Percentiles rank a stretch among this genome's conserved stretches.
These are phyloP conservation scores for Plectosphaerella sp. DNA, from an alignment of 2,329 filamentous ascomycete species.

Conservation along the genomic window DNA sequence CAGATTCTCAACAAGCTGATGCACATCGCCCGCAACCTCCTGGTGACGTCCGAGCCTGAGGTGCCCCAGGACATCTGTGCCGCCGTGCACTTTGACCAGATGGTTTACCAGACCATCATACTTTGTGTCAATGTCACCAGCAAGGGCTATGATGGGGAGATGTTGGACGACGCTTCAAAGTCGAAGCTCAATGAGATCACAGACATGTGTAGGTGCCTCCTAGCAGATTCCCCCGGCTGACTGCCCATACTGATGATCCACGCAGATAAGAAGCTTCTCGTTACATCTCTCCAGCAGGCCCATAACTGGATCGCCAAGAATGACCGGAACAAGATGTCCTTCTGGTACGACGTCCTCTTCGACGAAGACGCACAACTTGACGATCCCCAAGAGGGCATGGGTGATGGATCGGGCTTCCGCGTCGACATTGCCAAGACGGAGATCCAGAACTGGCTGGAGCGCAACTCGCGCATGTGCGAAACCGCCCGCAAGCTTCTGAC, in stretches of 20 bases:
- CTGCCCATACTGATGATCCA: slow-evolving; percentile 12
- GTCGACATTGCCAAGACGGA: slow-evolving; percentile 55
- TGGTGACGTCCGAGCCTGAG: slow-evolving; percentile 60
- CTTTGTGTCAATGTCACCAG: slow-evolving; percentile 64
- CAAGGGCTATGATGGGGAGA: slow-evolving; percentile 63
- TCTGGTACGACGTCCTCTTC: slow-evolving; percentile 63
- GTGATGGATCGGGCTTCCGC: slow-evolving; percentile 48
- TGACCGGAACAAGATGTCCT: slow-evolving; percentile 65
- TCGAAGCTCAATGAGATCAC: slow-evolving; percentile 58
- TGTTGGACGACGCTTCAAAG: slow-evolving; percentile 53
- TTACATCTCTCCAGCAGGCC: slow-evolving; percentile 61
- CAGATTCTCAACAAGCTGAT: slow-evolving; percentile 62
- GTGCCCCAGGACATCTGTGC: slow-evolving; percentile 63
- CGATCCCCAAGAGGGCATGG: slow-evolving; percentile 46
- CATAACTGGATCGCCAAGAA: slow-evolving; percentile 68
- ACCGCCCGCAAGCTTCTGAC: slow-evolving; percentile 49
- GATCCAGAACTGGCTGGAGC: slow-evolving; percentile 58
- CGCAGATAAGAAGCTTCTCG: slow-evolving; percentile 60
- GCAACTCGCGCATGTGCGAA: slow-evolving; percentile 55
- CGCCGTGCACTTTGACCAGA: slow-evolving; percentile 60
- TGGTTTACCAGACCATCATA: slow-evolving; percentile 61
- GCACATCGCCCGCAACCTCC: slow-evolving; percentile 61
- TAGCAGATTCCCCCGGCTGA: background rate
- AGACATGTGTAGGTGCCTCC: slow-evolving; percentile 50
- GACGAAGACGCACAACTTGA: slow-evolving; percentile 48